Conservation (phyloP, 129 eudicot species). For the Kitagawia praeruptora region DNA sequence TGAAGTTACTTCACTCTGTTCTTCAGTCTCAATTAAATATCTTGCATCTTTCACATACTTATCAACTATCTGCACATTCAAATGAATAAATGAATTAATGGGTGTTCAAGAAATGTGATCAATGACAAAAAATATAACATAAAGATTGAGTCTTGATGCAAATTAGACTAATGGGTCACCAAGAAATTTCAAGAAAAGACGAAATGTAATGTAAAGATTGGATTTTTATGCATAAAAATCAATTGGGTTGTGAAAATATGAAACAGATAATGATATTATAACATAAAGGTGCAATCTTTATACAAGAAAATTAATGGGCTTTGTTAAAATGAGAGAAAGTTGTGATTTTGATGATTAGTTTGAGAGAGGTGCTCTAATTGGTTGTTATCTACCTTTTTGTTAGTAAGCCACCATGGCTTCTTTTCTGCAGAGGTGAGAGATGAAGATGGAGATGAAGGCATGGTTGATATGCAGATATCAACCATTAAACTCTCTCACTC, state of each 20-base stretch:
- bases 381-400: constrained; percentile 46
- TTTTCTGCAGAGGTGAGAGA: constrained; percentile 43
- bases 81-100: not conserved
- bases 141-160: constrained; percentile 1
- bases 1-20: constrained; percentile 45
- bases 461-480: constrained; percentile 32
- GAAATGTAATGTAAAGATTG: constrained; percentile 31
- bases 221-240: constrained; percentile 1
- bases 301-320: not conserved
- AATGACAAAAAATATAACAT: not conserved
- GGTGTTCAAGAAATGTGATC: constrained; percentile 6
- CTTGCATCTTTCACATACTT: constrained; percentile 74
- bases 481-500: constrained; percentile 25
- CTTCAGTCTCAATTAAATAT: constrained; percentile 52
- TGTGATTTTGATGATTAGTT: not conserved
- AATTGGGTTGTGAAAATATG: not conserved
- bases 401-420: constrained; percentile 92
- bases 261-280: not conserved
- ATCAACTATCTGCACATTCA: constrained; percentile 58
- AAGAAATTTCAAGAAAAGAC: constrained; percentile 22
- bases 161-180: constrained; percentile 3
- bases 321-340: not conserved
- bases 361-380: not conserved
- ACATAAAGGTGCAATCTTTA: not conserved
- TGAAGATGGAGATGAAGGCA: constrained; percentile 47